Conservation (phyloP, 176 grass and related monocot genomes). For the Bonia amplexicaulis region DNA sequence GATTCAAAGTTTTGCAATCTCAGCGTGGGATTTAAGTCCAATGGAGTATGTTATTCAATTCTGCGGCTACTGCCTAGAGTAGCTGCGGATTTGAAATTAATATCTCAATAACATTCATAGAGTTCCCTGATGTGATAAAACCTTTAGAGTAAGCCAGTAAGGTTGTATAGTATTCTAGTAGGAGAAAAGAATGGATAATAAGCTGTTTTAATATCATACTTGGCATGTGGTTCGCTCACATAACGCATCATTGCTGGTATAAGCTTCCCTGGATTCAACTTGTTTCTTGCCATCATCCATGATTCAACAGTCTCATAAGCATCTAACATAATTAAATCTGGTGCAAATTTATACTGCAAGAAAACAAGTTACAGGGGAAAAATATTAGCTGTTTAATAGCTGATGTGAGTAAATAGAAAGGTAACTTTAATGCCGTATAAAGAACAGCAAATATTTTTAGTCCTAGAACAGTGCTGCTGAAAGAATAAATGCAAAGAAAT, state of each 20-base stretch:
- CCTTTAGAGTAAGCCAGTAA: not conserved
- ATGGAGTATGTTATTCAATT: not conserved
- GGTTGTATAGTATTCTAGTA: not conserved
- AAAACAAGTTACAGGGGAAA: slow-evolving; percentile 14
- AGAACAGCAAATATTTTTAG: not conserved
- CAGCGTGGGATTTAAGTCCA: not conserved
- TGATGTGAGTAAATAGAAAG: not conserved
- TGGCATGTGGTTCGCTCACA: slow-evolving; percentile 94
- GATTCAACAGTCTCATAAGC: slow-evolving; percentile 97
- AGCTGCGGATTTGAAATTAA: not conserved
- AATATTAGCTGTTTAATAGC: not conserved
- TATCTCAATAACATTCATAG: not conserved
- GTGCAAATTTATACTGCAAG: slow-evolving; percentile 96
- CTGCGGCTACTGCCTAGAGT: not conserved
- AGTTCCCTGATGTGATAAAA: not conserved
- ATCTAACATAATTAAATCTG: slow-evolving; percentile 95
- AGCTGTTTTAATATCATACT: slow-evolving; percentile 41
- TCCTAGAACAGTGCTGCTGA: not conserved
- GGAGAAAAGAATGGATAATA: slow-evolving; percentile 5
- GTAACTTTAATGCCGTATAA: not conserved
- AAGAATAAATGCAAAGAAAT: not conserved
- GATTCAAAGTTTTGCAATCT: not conserved
- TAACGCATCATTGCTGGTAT: slow-evolving; percentile 99
- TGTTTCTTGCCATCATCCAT: slow-evolving; percentile 92
- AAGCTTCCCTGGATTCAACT: slow-evolving; percentile 93